Evolutionary conservation across 148 eudicot species (phyloP).

Genomic region (Rhododendron kiyosumense): DNA sequence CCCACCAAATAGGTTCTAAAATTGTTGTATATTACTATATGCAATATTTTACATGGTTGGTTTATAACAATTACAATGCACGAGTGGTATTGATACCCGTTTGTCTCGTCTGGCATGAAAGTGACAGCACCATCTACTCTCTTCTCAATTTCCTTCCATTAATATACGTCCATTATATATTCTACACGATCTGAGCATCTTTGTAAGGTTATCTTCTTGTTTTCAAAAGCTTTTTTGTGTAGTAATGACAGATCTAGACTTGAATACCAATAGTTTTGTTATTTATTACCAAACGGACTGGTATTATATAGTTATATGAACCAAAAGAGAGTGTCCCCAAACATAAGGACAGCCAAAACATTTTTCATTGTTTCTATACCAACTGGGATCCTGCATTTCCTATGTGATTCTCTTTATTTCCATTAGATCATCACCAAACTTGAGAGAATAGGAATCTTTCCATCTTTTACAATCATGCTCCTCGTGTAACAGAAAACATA

Average conservation of each 20-base stretch:
- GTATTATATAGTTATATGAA: background rate
- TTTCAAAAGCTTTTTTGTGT: too few relatives aligned
- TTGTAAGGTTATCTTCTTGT: background rate
- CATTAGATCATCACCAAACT: too few relatives aligned
- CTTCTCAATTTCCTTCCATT: background rate
- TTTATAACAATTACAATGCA: background rate
- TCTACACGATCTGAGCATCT: background rate
- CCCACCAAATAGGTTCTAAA: background rate
- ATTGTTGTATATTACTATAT: background rate
- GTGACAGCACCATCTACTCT: background rate
- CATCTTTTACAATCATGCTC: background rate
- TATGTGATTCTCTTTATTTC: background rate
- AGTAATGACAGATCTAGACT: background rate
- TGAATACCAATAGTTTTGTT: background rate
- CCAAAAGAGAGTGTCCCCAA: background rate
- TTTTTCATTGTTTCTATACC: background rate
- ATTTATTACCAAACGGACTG: background rate
- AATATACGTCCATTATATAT: background rate
- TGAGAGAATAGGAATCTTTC: background rate
- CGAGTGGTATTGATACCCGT: background rate
- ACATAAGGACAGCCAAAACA: background rate
- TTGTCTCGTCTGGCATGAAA: background rate
- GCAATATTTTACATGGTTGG: background rate
- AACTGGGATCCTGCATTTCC: background rate
- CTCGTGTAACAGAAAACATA: background rate